These are phyloP conservation scores for Starmerella geochares DNA, from an alignment of 805 yeast genomes.

Conservation along the genomic window DNA sequence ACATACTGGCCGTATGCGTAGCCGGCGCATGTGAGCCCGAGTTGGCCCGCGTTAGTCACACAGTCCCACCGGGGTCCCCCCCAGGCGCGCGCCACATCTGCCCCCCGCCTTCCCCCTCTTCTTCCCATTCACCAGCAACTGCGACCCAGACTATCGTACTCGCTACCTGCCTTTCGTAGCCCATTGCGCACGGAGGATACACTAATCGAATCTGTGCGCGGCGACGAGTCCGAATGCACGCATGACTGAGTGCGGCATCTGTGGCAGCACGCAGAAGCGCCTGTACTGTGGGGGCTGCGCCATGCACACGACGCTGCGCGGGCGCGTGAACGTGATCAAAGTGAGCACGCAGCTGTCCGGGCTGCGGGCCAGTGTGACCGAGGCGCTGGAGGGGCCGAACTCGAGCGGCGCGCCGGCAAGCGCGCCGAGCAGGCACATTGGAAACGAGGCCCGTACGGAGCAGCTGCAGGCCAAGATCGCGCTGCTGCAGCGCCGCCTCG, in stretches of 20 bases:
- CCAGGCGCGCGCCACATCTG: background rate
- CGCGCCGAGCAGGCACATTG: constrained; percentile 1
- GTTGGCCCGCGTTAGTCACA: too few species aligned
- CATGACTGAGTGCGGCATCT: constrained; percentile 24
- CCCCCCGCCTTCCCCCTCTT: too few species aligned
- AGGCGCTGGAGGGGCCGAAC: constrained; percentile 11
- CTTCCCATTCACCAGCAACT: too few species aligned
- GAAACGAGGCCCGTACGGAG: constrained; percentile 19
- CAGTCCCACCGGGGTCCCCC: too few species aligned
- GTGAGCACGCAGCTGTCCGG: constrained; percentile 19
- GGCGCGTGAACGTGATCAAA: constrained; percentile 25
- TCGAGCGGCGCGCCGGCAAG: background rate
- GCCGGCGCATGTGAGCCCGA: too few species aligned
- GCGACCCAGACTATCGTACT: too few species aligned
- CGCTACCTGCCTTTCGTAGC: too few species aligned
- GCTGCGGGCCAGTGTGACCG: constrained; percentile 15
- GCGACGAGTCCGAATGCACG: background rate
- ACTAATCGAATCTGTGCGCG: too few species aligned
- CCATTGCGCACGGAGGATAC: too few species aligned
- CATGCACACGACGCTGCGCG: constrained; percentile 19
- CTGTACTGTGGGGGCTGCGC: constrained; percentile 27
- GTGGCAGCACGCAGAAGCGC: constrained; percentile 21
- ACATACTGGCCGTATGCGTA: constrained; percentile 8
- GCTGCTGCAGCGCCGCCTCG: constrained; percentile 19
- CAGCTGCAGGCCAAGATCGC: constrained; percentile 19